Evolutionary conservation across 805 yeast species (phyloP).

Genomic region (Ogataea nitratoaversa): DNA sequence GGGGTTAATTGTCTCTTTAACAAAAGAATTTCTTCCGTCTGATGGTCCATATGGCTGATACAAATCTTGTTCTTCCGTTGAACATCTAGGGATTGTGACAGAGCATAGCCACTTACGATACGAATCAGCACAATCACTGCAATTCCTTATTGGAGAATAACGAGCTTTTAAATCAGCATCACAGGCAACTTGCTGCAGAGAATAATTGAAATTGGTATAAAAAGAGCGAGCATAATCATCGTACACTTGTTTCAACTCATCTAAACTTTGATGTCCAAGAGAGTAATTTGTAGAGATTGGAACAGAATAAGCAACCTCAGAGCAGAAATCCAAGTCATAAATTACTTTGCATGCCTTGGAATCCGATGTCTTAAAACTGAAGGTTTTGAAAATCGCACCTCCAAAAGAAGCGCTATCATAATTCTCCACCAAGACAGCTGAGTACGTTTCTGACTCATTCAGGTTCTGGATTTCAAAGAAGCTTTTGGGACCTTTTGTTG

Average conservation of each 20-base stretch:
- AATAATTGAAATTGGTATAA: constrained; percentile 66
- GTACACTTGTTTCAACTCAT: constrained; percentile 43
- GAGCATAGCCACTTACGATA: constrained; percentile 90
- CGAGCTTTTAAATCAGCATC: constrained; percentile 59
- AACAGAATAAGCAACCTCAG: constrained; percentile 80
- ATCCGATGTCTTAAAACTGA: constrained; percentile 53
- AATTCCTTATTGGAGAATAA: constrained; percentile 70
- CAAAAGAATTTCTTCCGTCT: constrained; percentile 55
- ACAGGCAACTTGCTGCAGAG: constrained; percentile 75
- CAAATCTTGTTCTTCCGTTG: constrained; percentile 43
- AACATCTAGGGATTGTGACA: constrained; percentile 82
- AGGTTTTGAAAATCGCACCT: constrained; percentile 57
- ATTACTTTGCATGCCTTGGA: constrained; percentile 65
- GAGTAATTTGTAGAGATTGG: constrained; percentile 43
- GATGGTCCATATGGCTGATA: constrained; percentile 43
- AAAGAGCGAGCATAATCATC: constrained; percentile 56
- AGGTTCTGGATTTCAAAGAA: constrained; percentile 61
- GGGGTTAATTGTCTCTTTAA: constrained; percentile 53
- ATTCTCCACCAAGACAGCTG: constrained; percentile 58
- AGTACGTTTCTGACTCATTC: constrained; percentile 55
- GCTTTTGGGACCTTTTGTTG: constrained; percentile 24
- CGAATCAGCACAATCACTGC: constrained; percentile 65
- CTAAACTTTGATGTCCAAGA: constrained; percentile 27
- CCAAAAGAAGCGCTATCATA: constrained; percentile 39
- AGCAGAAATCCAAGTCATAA: constrained; percentile 72